Conservation (phyloP, 2,329 filamentous ascomycete genomes). For the Colletotrichum spinosum region DNA sequence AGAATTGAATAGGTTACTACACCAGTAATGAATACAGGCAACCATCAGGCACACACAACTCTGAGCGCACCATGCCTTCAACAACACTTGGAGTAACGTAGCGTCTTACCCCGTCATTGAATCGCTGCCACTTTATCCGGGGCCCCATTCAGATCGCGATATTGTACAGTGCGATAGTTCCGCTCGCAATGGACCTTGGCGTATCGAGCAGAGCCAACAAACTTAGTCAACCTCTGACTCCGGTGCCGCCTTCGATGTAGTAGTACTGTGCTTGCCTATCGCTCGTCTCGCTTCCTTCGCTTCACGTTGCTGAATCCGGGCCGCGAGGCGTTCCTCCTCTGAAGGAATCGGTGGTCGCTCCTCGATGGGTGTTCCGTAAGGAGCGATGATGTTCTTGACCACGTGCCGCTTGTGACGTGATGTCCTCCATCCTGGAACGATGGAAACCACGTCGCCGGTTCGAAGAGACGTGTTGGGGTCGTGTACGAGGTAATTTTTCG, state of each 20-base stretch:
- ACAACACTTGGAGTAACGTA: too few relatives aligned
- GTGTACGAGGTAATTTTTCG: slow-evolving; percentile 77
- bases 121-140: too few relatives aligned
- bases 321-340: slow-evolving; percentile 68
- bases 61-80: too few relatives aligned
- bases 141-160: background rate
- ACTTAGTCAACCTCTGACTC: slow-evolving; percentile 11
- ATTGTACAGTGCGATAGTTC: slow-evolving; percentile 15
- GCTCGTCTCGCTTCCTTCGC: slow-evolving; percentile 67
- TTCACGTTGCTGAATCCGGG: slow-evolving; percentile 64
- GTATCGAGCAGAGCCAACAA: background rate
- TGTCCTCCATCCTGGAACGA: slow-evolving; percentile 73
- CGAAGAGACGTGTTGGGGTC: slow-evolving; percentile 81
- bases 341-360: slow-evolving; percentile 75
- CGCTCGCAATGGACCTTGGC: background rate
- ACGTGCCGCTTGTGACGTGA: slow-evolving; percentile 78
- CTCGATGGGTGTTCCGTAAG: slow-evolving; percentile 71
- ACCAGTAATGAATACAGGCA: too few relatives aligned
- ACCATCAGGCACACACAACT: too few relatives aligned
- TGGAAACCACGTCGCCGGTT: slow-evolving; percentile 80
- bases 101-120: too few relatives aligned
- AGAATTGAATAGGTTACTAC: too few relatives aligned
- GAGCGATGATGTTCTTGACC: slow-evolving; percentile 80
- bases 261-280: slow-evolving; percentile 43
- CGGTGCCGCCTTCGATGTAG: background rate